Percentiles rank a stretch among this genome's conserved stretches.
These are phyloP conservation scores for Boletus sp. DNA, from an alignment of 768 basidiomycete species.

Conservation along the genomic window DNA sequence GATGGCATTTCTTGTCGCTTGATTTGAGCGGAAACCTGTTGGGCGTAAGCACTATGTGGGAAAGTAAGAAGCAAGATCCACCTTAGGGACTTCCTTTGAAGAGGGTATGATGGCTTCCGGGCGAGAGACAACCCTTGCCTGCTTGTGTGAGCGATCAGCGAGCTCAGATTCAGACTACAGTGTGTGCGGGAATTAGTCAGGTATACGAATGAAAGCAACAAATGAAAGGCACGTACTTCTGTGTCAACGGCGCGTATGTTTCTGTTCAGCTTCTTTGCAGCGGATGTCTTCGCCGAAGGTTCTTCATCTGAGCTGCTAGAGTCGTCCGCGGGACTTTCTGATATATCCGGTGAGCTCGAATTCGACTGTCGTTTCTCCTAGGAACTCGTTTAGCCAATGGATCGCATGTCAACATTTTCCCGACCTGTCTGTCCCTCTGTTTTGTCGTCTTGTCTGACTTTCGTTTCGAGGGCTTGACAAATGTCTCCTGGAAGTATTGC, in stretches of 20 bases:
- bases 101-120: neutral
- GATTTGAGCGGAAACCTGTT: constrained; percentile 1
- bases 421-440: constrained; percentile 22
- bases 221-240: constrained; percentile 12
- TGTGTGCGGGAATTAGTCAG: neutral
- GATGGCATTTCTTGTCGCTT: constrained; percentile 9
- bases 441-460: constrained; percentile 15
- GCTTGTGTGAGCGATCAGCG: constrained; percentile 2
- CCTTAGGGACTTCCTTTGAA: constrained; percentile 13
- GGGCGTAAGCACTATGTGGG: neutral
- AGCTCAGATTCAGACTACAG: constrained; percentile 21
- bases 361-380: constrained; percentile 20
- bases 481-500: constrained; percentile 32
- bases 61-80: neutral
- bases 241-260: constrained; percentile 2
- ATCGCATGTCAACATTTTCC: neutral
- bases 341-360: constrained; percentile 3
- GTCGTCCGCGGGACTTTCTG: constrained; percentile 10
- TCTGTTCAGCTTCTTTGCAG: constrained; percentile 4
- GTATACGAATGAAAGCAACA: neutral
- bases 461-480: constrained; percentile 20
- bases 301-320: constrained; percentile 9
- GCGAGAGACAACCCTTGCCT: neutral
- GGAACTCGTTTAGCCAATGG: neutral
- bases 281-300: neutral